Conservation (phyloP, 768 basidiomycete species). For the Flagelloscypha sp. region DNA sequence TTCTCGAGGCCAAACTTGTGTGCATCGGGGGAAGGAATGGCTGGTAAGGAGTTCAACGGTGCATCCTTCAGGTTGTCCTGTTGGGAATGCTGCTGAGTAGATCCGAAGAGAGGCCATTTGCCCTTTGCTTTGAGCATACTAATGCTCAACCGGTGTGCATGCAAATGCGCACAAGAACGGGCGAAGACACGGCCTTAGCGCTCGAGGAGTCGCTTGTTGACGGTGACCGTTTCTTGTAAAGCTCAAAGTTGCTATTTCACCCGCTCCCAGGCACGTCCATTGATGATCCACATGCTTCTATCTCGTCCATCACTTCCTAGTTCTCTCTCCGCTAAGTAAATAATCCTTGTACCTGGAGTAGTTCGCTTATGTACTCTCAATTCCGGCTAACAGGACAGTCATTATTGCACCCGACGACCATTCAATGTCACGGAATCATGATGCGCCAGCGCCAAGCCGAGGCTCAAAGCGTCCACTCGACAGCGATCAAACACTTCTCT, state of each 20-base stretch:
- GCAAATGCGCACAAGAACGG: too few relatives aligned
- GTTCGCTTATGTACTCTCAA: too few relatives aligned
- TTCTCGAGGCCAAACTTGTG: constrained; percentile 98
- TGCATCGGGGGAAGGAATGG: constrained; percentile 52
- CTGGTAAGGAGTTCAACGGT: constrained; percentile 26
- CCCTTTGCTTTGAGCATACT: constrained; percentile 27
- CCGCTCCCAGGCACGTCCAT: background rate
- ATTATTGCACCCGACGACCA: too few relatives aligned
- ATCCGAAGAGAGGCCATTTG: constrained; percentile 28
- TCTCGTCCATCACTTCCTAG: too few relatives aligned
- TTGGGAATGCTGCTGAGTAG: constrained; percentile 12
- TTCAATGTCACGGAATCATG: too few relatives aligned
- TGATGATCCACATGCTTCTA: background rate
- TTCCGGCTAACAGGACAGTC: too few relatives aligned
- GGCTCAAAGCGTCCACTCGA: too few relatives aligned
- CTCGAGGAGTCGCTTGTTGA: constrained; percentile 4
- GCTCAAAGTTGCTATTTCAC: background rate
- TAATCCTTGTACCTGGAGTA: too few relatives aligned
- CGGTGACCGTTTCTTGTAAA: background rate
- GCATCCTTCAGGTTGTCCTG: constrained; percentile 19
- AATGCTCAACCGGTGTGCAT: constrained; percentile 7
- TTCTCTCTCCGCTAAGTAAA: too few relatives aligned
- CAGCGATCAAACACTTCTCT: too few relatives aligned
- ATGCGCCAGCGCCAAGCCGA: too few relatives aligned
- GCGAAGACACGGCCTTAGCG: constrained; percentile 5